Conservation (phyloP, 306 rosid species). For the Dryas octopetala region DNA sequence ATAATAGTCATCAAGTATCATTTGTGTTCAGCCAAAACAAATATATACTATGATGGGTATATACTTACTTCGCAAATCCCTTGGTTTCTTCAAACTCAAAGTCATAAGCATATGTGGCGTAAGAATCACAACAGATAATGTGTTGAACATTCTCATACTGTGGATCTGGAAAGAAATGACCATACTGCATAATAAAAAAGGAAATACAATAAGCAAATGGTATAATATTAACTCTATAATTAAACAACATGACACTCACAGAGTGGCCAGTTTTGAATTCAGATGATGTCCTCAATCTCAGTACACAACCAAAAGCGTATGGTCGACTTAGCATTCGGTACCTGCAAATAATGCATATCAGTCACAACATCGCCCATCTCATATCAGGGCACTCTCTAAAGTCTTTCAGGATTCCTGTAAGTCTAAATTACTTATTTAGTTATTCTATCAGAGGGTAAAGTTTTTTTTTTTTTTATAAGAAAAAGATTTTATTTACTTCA, state of each 20-base stretch:
- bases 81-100: slow-evolving; percentile 78
- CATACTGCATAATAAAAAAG: slow-evolving; percentile 67
- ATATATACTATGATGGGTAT: not conserved
- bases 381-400: not conserved
- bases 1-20: slow-evolving; percentile 2
- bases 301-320: slow-evolving; percentile 89
- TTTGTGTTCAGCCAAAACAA: not conserved
- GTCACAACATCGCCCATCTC: slow-evolving; percentile 2
- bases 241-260: slow-evolving; percentile 54
- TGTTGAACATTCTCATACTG: slow-evolving; percentile 98
- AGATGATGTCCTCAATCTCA: slow-evolving; percentile 83
- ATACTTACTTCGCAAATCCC: slow-evolving; percentile 83
- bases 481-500: too few species aligned
- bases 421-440: not conserved
- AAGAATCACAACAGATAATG: slow-evolving; percentile 92
- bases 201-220: slow-evolving; percentile 29
- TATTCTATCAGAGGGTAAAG: not conserved
- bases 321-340: slow-evolving; percentile 94
- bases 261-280: slow-evolving; percentile 87
- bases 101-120: slow-evolving; percentile 94
- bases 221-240: slow-evolving; percentile 18
- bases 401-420: not conserved
- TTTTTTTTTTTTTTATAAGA: too few species aligned
- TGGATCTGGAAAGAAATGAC: slow-evolving; percentile 99
- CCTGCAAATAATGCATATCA: slow-evolving; percentile 49